These are phyloP conservation scores for Rhamnella rubrinervis DNA, from an alignment of 331 rosid genomes.

Conservation along the genomic window DNA sequence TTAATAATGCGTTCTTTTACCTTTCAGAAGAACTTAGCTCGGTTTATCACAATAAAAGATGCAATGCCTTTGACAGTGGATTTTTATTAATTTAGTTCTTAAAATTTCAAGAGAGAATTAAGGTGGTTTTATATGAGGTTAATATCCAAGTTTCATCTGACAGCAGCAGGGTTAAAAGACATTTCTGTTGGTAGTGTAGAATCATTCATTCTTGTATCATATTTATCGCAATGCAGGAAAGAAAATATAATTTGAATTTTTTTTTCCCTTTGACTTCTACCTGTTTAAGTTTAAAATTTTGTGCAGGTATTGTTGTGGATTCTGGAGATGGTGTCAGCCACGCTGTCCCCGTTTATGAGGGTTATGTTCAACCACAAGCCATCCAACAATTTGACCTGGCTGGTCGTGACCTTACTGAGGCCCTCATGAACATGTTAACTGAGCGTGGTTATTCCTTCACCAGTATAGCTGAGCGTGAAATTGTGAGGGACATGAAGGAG, in stretches of 20 bases:
- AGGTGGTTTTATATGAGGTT: not conserved
- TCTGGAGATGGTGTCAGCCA: constrained; percentile 95
- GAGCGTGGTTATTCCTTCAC: constrained; percentile 93
- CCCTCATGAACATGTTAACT: constrained; percentile 75
- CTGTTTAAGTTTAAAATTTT: not conserved
- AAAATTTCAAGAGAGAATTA: not conserved
- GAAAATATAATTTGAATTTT: not conserved
- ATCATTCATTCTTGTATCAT: not conserved
- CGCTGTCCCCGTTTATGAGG: constrained; percentile 85
- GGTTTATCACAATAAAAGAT: not conserved
- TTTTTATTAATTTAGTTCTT: not conserved
- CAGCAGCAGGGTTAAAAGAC: not conserved
- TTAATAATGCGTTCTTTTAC: not conserved
- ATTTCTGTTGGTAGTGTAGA: not conserved
- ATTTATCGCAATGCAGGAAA: not conserved
- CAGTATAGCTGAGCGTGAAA: constrained; percentile 83
- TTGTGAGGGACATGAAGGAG: constrained; percentile 84
- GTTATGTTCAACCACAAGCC: constrained; percentile 89
- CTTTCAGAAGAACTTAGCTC: not conserved
- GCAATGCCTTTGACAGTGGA: not conserved
- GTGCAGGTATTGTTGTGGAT: constrained; percentile 76
- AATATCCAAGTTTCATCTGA: not conserved
- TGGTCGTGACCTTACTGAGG: constrained; percentile 82
- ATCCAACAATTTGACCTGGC: constrained; percentile 87
- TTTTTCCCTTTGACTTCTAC: not conserved